Evolutionary conservation across 2,329 filamentous ascomycete species (phyloP).

Genomic region (Plenodomus tracheiphilus): DNA sequence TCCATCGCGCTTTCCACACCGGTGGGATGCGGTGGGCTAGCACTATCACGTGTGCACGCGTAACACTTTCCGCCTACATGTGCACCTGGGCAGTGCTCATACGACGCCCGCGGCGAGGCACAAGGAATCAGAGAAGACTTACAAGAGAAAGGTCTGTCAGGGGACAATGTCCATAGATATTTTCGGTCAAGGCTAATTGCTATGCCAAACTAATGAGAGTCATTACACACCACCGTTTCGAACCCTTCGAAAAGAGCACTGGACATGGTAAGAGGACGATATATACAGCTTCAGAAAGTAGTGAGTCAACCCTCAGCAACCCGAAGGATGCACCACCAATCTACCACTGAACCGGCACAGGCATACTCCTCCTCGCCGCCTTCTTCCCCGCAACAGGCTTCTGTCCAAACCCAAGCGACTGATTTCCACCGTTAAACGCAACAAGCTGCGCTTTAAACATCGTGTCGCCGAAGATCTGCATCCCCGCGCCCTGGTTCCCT

Average conservation of each 20-base stretch:
- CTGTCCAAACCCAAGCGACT: slow-evolving; percentile 57
- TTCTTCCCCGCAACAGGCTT: slow-evolving; percentile 18
- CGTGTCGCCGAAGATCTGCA: slow-evolving; percentile 67
- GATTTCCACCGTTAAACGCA: slow-evolving; percentile 60
- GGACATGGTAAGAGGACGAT: neutral
- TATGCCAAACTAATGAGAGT: neutral
- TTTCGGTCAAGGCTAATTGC: neutral
- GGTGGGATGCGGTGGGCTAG: too few species aligned
- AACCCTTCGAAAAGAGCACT: neutral
- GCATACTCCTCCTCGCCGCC: neutral
- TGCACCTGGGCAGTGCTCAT: too few species aligned
- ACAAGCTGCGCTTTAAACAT: slow-evolving; percentile 65
- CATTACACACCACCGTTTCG: neutral
- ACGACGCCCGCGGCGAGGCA: too few species aligned
- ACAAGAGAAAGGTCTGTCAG: too few species aligned
- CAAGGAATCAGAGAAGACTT: too few species aligned
- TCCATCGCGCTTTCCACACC: neutral
- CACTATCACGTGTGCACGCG: slow-evolving; percentile 4
- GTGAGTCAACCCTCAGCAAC: neutral
- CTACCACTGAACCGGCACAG: neutral
- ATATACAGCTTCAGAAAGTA: neutral
- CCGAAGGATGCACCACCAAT: neutral
- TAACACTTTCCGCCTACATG: too few species aligned
- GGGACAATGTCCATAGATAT: too few species aligned
- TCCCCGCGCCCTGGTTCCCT: slow-evolving; percentile 53